A percentile compares a stretch with the other conserved stretches of the same genome.
Evolutionary conservation across 768 basidiomycete species (phyloP).

Genomic region (Boletellus emodensis): DNA sequence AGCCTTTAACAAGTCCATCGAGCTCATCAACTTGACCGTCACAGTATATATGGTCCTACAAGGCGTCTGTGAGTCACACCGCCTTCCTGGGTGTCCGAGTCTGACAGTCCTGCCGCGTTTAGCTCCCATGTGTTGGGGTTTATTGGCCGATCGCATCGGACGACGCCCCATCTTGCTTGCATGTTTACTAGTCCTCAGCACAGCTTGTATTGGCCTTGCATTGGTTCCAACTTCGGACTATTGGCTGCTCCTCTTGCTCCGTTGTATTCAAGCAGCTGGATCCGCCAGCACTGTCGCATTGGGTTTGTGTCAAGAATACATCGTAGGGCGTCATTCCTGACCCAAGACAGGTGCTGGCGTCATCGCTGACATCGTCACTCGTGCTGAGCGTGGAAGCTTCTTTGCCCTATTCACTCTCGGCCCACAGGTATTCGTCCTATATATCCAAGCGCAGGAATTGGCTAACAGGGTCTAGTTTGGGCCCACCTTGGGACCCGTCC

Average conservation of each 20-base stretch:
- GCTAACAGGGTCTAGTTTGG: conserved; percentile 39
- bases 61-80: conserved; percentile 37
- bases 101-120: neutral
- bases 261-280: conserved; percentile 75
- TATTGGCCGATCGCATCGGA: conserved; percentile 62
- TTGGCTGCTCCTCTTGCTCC: conserved; percentile 77
- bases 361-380: conserved; percentile 72
- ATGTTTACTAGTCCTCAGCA: conserved; percentile 59
- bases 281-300: conserved; percentile 77
- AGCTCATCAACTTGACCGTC: conserved; percentile 76
- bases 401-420: conserved; percentile 64
- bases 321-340: neutral
- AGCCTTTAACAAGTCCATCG: conserved; percentile 58
- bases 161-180: conserved; percentile 59
- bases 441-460: neutral
- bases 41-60: conserved; percentile 56
- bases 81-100: neutral
- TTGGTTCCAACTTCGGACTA: conserved; percentile 56
- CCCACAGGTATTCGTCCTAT: conserved; percentile 44
- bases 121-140: conserved; percentile 62
- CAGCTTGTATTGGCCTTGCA: conserved; percentile 63
- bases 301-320: conserved; percentile 35
- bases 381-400: conserved; percentile 70
- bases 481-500: conserved; percentile 46
- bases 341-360: conserved; percentile 58